Evolutionary conservation across 345 rosid genomes (phyloP), one percentile per base, ranked within the genome.

Genomic region (Garcia nutans): DNA sequence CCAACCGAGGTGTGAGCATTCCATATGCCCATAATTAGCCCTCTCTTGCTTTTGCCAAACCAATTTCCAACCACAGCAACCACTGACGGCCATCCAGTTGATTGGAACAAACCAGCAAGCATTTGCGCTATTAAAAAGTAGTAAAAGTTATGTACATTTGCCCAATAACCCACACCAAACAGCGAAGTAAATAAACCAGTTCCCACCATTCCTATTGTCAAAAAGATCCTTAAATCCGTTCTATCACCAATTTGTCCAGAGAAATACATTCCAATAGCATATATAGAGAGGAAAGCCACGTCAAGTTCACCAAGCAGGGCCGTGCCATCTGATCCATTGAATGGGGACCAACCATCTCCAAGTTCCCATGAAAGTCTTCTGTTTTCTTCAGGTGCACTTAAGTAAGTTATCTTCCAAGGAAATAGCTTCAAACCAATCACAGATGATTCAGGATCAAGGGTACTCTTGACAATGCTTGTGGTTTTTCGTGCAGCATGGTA

Each of bases 11-110:
- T 96, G 66, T 96, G 97, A 74, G 99, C 98, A 88, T 93, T 96
- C 98, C 99, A 93, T 68, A 93, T 89, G 45, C 99, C 99, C 98
- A 91, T 91, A 49, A 93, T 88, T 72, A 96, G 78, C 28, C 99
- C 99, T 85, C 99, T 90, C 78, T 92, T 96, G 70, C 81, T 90
- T 88, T 91, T 96, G 56, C 96, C 92, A 65, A 88, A 96, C 99
- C 99, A 96, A 17, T 93, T 93, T 2, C 97, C 98, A 6, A 96
- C 90, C 54, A 93, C 93, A 10, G 99, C 98, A 68, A 96, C 99
- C 15, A 96, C 97, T 7, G 97, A 96, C 76, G 99, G 99, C 99
- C 99, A 93, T 10, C 99, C 98, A 20, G 94, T 96, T 31, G 99
- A 96, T 79, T 96, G 98, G 84, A 91, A 91, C 86, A 89, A 80